Evolutionary conservation across 306 rosid genomes (phyloP).

Genomic region (Glycine soja): DNA sequence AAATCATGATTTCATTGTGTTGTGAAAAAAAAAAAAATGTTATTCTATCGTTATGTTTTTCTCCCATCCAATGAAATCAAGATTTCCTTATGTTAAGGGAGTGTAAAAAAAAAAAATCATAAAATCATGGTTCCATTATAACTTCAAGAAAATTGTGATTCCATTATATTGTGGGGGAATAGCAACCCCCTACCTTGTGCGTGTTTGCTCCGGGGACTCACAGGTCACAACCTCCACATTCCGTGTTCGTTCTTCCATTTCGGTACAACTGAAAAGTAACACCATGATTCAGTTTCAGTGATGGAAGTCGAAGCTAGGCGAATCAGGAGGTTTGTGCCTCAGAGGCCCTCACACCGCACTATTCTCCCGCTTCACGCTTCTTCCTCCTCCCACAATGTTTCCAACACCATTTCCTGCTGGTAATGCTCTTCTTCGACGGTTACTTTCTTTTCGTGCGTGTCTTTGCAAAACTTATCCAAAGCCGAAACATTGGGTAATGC

Average conservation of each 20-base stretch:
- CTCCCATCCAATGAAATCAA: too few relatives aligned
- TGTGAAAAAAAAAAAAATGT: too few relatives aligned
- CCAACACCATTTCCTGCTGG: constrained; percentile 53
- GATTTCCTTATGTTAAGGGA: too few relatives aligned
- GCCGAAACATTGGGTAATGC: not conserved
- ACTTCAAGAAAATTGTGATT: too few relatives aligned
- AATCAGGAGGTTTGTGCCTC: constrained; percentile 51
- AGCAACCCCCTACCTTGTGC: too few relatives aligned
- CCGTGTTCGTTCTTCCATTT: not conserved
- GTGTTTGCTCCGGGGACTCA: too few relatives aligned
- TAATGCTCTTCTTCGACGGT: not conserved
- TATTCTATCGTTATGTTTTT: too few relatives aligned
- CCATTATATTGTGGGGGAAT: too few relatives aligned
- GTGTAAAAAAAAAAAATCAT: too few relatives aligned
- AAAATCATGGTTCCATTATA: too few relatives aligned
- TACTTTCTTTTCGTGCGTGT: not conserved
- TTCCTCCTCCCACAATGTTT: constrained; percentile 21
- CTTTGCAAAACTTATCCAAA: not conserved
- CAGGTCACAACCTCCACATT: not conserved
- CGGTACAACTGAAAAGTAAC: not conserved
- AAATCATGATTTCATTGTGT: too few relatives aligned
- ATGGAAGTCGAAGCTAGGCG: constrained; percentile 48
- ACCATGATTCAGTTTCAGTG: not conserved
- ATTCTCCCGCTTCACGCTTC: constrained; percentile 47
- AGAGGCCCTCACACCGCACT: constrained; percentile 27